A percentile compares a stretch with the other conserved stretches of the same genome.
These are phyloP conservation scores for Infundibulicybe gibba DNA, from an alignment of 768 basidiomycete species.

Conservation along the genomic window DNA sequence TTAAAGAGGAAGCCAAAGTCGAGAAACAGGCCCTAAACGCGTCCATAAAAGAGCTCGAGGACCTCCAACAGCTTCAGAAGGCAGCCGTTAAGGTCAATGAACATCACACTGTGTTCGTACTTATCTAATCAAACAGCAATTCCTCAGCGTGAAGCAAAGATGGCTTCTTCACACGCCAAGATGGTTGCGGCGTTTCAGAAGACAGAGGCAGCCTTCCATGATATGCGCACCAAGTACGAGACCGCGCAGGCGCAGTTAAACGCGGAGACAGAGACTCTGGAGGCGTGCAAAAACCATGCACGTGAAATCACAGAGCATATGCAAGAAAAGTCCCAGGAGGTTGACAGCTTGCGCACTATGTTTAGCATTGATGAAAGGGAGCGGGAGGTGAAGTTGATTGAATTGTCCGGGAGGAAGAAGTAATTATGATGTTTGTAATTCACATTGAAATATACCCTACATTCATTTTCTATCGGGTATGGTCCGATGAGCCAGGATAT, in stretches of 20 bases:
- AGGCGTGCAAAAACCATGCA: constrained; percentile 48
- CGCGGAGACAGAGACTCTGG: constrained; percentile 44
- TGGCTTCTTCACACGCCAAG: constrained; percentile 49
- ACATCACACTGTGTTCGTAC: not conserved
- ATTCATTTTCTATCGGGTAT: constrained; percentile 3
- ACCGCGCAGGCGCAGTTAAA: constrained; percentile 43
- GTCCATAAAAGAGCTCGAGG: constrained; percentile 61
- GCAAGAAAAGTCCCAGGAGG: constrained; percentile 68
- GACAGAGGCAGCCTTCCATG: constrained; percentile 55
- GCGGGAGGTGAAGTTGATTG: constrained; percentile 44
- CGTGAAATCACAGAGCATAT: constrained; percentile 57
- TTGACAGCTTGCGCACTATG: constrained; percentile 61
- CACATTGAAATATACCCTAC: not conserved
- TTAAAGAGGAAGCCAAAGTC: constrained; percentile 64
- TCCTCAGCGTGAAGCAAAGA: constrained; percentile 45
- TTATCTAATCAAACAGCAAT: not conserved
- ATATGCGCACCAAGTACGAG: constrained; percentile 59
- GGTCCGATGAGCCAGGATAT: constrained; percentile 1
- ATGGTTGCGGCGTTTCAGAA: constrained; percentile 58
- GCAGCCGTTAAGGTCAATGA: constrained; percentile 50
- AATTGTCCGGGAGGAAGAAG: constrained; percentile 30
- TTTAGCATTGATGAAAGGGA: constrained; percentile 74
- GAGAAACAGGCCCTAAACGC: constrained; percentile 61
- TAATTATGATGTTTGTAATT: constrained; percentile 9
- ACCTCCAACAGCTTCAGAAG: constrained; percentile 71